phyloP scores from a whole-genome alignment of 495 filamentous ascomycete genomes.

The Aspergillus incahuasiensis region DNA sequence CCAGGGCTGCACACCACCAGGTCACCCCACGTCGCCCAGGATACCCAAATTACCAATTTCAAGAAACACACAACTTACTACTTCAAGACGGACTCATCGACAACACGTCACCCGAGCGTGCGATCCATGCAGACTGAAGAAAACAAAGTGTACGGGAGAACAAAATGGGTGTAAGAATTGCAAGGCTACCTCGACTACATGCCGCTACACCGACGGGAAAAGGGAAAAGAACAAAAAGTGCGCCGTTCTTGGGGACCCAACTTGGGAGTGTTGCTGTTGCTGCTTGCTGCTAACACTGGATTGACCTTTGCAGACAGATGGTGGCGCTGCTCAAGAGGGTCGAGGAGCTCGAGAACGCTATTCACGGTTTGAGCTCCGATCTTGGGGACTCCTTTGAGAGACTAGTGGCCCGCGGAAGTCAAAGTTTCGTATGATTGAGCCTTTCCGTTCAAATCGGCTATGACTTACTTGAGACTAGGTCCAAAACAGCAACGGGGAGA shows the following conservation, averaged over 20 bases:
- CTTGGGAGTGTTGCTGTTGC: neutral
- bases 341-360: conserved; percentile 44
- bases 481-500: neutral
- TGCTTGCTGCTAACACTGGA: neutral
- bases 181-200: conserved; percentile 43
- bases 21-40: conserved; percentile 22
- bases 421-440: conserved; percentile 24
- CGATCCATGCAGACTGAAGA: conserved; percentile 46
- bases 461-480: conserved; percentile 22
- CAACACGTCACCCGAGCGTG: conserved; percentile 45
- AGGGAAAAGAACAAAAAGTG: conserved; percentile 54
- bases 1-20: conserved; percentile 16
- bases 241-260: neutral
- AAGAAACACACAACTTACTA: conserved; percentile 7
- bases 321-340: conserved; percentile 48
- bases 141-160: conserved; percentile 57
- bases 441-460: neutral
- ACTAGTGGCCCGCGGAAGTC: conserved; percentile 32
- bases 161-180: conserved; percentile 54
- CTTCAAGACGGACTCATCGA: conserved; percentile 35
- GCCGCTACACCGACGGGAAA: conserved; percentile 54
- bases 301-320: conserved; percentile 33
- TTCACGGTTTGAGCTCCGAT: conserved; percentile 32
- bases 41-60: conserved; percentile 44
- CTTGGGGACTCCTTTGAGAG: conserved; percentile 39